A percentile compares a stretch with the other conserved stretches of the same genome.
Conservation (phyloP, 108 stramenopile species). For the Chaetoceros tenuissimus region DNA sequence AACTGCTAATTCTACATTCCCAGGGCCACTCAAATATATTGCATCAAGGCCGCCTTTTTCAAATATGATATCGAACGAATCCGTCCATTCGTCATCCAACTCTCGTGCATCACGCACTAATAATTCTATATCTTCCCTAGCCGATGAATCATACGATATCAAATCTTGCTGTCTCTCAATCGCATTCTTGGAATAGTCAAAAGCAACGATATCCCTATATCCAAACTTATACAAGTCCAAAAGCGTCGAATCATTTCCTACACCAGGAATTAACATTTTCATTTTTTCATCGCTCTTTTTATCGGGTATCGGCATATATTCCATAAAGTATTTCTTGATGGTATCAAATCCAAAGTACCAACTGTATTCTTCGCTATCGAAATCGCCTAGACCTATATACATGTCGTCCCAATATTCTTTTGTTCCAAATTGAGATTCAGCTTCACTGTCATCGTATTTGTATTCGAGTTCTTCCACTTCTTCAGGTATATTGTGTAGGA, state of each 20-base stretch:
- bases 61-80: slow-evolving; percentile 53
- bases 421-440: slow-evolving; percentile 61
- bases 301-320: slow-evolving; percentile 8
- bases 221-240: slow-evolving; percentile 57
- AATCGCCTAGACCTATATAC: slow-evolving; percentile 71
- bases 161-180: slow-evolving; percentile 65
- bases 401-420: slow-evolving; percentile 70
- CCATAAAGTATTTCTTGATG: slow-evolving; percentile 22
- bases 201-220: slow-evolving; percentile 45
- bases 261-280: slow-evolving; percentile 56
- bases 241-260: slow-evolving; percentile 66
- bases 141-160: slow-evolving; percentile 24
- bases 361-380: slow-evolving; percentile 59
- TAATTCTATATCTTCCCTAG: slow-evolving; percentile 3
- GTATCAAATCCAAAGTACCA: slow-evolving; percentile 74
- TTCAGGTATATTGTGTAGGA: too few species aligned
- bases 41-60: slow-evolving; percentile 80
- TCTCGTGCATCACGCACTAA: slow-evolving; percentile 55
- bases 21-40: slow-evolving; percentile 68
- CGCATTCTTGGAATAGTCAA: slow-evolving; percentile 62
- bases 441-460: slow-evolving; percentile 33
- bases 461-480: too few species aligned
- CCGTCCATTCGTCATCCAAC: slow-evolving; percentile 38
- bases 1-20: slow-evolving; percentile 45
- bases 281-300: background rate